Base-by-base conservation (phyloP, 495 filamentous ascomycete species). In the Talaromyces borbonicus region DNA sequence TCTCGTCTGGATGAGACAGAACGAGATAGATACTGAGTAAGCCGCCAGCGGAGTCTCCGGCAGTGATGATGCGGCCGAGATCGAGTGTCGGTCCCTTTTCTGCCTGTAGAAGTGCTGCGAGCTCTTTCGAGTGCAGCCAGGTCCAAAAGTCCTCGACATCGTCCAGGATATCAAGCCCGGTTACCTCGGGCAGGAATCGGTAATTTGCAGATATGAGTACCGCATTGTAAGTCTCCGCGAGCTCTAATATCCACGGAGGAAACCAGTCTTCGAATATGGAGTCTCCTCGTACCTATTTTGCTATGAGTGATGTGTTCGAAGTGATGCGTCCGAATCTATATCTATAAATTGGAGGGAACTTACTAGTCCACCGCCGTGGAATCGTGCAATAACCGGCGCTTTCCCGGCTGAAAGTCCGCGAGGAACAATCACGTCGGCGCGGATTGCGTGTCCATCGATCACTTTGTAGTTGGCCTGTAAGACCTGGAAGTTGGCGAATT, bases 111-210 rank as follows among this genome's bases (percentile, higher is more conserved):
- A 65, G 15, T 0, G 45, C 43, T 1, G 23, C 19, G 0, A 62
- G 46, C 0, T 46, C 38, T 0, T 53, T 16, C 0, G 60, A 60
- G 27, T 55, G 59, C 11, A 73, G 33, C 74, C 75, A 77, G 4
- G 53, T 47, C 72, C 71, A 76, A 55, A 76, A 74, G 47, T 71
- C 65, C 18, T 59, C 52, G 3, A 77, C 32, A 49, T 79, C 75
- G 14, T 63, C 53, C 41, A 72, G 57, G 48, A 73, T 62, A n/a
- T 75, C 65, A 14, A 56, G 27, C 26, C 70, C 69, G 14, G 51
- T 72, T 22, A 65, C 52, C 44, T 77, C 71, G 23, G 74, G 73
- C 7, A 73, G 27, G 16, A 79, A 63, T 8, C 73, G 72, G 61
- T 79, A 75, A 57, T 77, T 68, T 8, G 64, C 56, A 1, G 61